Evolutionary conservation across 176 grass and related monocot genomes (phyloP).

Genomic region (Tillandsia leiboldiana): DNA sequence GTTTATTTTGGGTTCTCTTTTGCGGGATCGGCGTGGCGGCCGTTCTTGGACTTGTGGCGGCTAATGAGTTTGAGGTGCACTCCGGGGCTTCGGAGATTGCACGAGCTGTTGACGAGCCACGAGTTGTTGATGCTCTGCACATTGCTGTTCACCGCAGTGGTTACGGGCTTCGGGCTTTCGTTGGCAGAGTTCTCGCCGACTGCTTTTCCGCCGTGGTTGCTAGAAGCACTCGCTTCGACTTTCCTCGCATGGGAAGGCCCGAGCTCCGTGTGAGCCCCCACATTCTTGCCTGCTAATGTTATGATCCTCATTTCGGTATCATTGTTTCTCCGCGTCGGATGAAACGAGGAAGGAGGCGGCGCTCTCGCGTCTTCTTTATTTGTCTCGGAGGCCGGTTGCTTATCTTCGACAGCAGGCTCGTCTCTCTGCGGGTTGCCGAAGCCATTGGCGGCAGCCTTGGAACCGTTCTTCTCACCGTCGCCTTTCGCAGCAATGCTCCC

Average conservation of each 20-base stretch:
- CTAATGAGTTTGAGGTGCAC: conserved; percentile 28
- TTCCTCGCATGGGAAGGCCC: conserved; percentile 4
- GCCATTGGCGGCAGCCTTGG: neutral
- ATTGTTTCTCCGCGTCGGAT: conserved; percentile 9
- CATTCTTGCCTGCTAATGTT: conserved; percentile 35
- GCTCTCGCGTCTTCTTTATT: conserved; percentile 5
- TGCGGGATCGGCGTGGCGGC: neutral
- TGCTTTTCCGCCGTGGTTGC: neutral
- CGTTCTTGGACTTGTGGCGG: conserved; percentile 7
- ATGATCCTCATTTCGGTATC: conserved; percentile 23
- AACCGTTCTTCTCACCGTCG: too few species aligned
- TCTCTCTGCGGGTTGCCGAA: neutral
- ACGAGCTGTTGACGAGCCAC: conserved; percentile 24
- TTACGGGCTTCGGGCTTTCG: conserved; percentile 20
- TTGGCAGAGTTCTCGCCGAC: neutral
- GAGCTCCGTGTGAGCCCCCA: conserved; percentile 31
- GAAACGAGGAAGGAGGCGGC: neutral
- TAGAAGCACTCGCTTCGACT: neutral
- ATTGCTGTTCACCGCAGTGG: conserved; percentile 37
- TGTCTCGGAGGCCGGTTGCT: neutral
- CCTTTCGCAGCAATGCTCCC: neutral
- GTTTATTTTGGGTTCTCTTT: conserved; percentile 6
- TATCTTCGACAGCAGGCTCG: neutral
- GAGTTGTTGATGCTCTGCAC: conserved; percentile 44
- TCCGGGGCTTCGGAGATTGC: conserved; percentile 21